These are phyloP conservation scores for Solanum aculeatissimum DNA, from an alignment of 305 asterid genomes.

Conservation along the genomic window DNA sequence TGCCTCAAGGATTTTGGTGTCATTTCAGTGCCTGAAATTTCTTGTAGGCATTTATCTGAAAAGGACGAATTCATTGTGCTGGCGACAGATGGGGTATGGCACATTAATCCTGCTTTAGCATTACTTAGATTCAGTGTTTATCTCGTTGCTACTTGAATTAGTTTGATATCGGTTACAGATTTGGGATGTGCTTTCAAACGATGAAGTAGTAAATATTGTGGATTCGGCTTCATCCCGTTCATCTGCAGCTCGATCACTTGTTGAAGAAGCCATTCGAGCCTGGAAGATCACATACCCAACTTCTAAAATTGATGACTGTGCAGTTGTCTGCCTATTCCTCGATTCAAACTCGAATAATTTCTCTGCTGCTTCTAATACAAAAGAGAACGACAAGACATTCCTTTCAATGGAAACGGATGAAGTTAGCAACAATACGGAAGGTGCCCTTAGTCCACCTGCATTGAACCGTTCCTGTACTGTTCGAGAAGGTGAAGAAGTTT, in stretches of 20 bases:
- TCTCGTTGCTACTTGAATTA: background rate
- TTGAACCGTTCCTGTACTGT: constrained; percentile 16
- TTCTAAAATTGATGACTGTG: constrained; percentile 69
- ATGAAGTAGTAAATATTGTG: constrained; percentile 51
- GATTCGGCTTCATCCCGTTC: constrained; percentile 40
- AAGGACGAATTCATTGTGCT: constrained; percentile 16
- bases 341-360: constrained; percentile 21
- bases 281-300: constrained; percentile 53
- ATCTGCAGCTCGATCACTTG: constrained; percentile 38
- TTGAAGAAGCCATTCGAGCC: constrained; percentile 40
- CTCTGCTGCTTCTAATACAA: constrained; percentile 4
- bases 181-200: constrained; percentile 66
- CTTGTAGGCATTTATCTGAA: constrained; percentile 4
- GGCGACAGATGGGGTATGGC: constrained; percentile 21
- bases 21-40: constrained; percentile 18
- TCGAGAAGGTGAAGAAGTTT: constrained; percentile 5
- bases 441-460: background rate
- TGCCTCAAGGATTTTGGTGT: constrained; percentile 24
- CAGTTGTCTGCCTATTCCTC: constrained; percentile 60
- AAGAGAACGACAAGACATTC: constrained; percentile 8
- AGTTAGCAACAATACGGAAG: background rate
- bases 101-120: background rate
- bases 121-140: background rate
- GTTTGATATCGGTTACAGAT: constrained; percentile 18
- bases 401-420: constrained; percentile 10